These are phyloP conservation scores for Fusarium virguliforme DNA, from an alignment of 2,329 filamentous ascomycete species.

Conservation along the genomic window DNA sequence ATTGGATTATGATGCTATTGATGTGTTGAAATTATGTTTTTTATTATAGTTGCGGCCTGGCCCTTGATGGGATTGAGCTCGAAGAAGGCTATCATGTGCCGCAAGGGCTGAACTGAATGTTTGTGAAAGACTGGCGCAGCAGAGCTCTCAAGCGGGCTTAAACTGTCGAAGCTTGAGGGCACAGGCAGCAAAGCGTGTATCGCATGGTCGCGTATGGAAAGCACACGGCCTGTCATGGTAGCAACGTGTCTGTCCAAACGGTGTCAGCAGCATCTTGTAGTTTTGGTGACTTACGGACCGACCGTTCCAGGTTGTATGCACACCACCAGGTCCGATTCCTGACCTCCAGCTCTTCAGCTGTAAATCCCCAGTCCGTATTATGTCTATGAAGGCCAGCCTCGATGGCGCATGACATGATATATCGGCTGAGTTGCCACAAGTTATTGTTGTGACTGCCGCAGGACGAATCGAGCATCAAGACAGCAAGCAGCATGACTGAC, in stretches of 20 bases:
- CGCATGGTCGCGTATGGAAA: neutral
- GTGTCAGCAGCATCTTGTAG: neutral
- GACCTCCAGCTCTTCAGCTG: neutral
- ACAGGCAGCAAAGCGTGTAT: neutral
- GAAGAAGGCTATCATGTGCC: neutral
- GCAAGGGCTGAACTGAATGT: neutral
- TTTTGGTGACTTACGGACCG: rapidly evolving
- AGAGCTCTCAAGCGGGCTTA: neutral
- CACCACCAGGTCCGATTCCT: slow-evolving; percentile 8
- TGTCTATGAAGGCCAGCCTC: slow-evolving; percentile 1
- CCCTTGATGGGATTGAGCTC: too few species aligned
- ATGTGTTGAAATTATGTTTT: too few species aligned
- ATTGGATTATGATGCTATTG: too few species aligned
- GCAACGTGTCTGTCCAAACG: slow-evolving; percentile 1
- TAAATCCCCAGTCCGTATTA: neutral
- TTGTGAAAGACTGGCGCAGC: neutral
- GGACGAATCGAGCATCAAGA: slow-evolving; percentile 49
- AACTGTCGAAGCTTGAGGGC: neutral
- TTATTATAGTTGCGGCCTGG: too few species aligned
- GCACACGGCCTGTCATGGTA: neutral
- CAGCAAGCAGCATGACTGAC: slow-evolving; percentile 40
- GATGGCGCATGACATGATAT: slow-evolving; percentile 49
- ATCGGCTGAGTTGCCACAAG: slow-evolving; percentile 50
- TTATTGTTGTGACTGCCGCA: slow-evolving; percentile 42
- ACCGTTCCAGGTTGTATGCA: slow-evolving; percentile 9